Percentiles rank a stretch among this genome's conserved stretches.
phyloP scores from a whole-genome alignment of 306 rosid species.

The Vicia sativa region DNA sequence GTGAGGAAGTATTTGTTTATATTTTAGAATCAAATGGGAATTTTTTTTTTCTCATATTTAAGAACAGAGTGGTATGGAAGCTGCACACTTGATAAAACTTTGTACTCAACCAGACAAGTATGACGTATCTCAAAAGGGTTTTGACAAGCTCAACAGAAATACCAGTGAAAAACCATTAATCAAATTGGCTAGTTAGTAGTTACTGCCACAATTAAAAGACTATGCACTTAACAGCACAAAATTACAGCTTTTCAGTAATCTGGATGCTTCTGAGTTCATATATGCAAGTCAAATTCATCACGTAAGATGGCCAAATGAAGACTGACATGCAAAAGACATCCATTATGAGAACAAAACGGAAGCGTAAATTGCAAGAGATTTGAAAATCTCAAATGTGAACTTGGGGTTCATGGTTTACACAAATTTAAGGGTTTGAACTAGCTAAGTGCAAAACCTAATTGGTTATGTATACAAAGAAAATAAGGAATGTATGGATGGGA shows the following conservation, averaged over 20 bases:
- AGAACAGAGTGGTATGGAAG: too few relatives aligned
- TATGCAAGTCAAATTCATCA: not conserved
- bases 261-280: too few relatives aligned
- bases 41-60: too few relatives aligned
- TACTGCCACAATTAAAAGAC: not conserved
- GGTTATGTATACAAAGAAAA: not conserved
- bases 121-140: too few relatives aligned
- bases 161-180: not conserved
- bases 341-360: constrained; percentile 19
- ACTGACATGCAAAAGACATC: not conserved
- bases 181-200: constrained; percentile 28
- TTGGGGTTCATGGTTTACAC: not conserved
- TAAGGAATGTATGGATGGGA: not conserved
- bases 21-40: too few relatives aligned
- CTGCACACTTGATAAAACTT: too few relatives aligned
- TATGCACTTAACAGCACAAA: constrained; percentile 8
- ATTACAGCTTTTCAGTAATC: constrained; percentile 10
- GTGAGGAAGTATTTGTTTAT: too few relatives aligned
- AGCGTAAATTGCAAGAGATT: constrained; percentile 5
- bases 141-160: not conserved
- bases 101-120: too few relatives aligned
- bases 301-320: not conserved
- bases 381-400: not conserved
- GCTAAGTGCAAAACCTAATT: not conserved
- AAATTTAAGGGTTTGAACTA: constrained; percentile 11